A percentile compares a stretch with the other conserved stretches of the same genome.
phyloP scores from a whole-genome alignment of 352 stramenopile species.

The Hyaloperonospora brassicae region DNA sequence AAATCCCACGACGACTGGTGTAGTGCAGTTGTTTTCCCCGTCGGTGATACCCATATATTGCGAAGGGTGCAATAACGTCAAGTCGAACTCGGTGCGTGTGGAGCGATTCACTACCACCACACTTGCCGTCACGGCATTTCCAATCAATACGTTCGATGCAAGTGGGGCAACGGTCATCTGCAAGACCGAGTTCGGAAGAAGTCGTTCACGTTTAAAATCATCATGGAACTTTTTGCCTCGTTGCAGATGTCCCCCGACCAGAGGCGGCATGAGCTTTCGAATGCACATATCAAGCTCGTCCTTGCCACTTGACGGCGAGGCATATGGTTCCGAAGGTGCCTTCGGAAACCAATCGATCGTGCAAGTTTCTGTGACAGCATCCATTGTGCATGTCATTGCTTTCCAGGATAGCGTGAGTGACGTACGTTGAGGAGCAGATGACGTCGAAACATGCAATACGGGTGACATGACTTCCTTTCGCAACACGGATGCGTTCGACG shows the following conservation, averaged over 20 bases:
- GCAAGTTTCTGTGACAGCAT: slow-evolving; percentile 55
- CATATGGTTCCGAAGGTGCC: slow-evolving; percentile 6
- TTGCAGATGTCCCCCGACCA: slow-evolving; percentile 6
- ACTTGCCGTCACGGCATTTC: slow-evolving; percentile 25
- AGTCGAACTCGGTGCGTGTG: slow-evolving; percentile 40
- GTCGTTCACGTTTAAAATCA: slow-evolving; percentile 25
- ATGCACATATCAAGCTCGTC: slow-evolving; percentile 3
- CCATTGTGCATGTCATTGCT: slow-evolving; percentile 17
- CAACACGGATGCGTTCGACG: slow-evolving; percentile 2
- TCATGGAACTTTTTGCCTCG: slow-evolving; percentile 10
- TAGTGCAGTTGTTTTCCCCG: neutral
- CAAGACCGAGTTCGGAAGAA: slow-evolving; percentile 39
- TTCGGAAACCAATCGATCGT: slow-evolving; percentile 59
- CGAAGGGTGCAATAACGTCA: slow-evolving; percentile 46
- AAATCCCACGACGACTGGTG: slow-evolving; percentile 38
- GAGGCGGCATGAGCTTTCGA: slow-evolving; percentile 17
- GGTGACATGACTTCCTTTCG: slow-evolving; percentile 17
- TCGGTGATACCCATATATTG: slow-evolving; percentile 1
- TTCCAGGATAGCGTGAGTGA: slow-evolving; percentile 63
- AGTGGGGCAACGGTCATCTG: slow-evolving; percentile 35
- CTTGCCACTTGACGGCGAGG: slow-evolving; percentile 13
- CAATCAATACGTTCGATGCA: slow-evolving; percentile 12
- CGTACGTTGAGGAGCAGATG: slow-evolving; percentile 30
- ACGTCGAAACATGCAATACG: neutral
- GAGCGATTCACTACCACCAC: slow-evolving; percentile 53